Evolutionary conservation across 306 rosid species (phyloP).

Genomic region (Malus domestica): DNA sequence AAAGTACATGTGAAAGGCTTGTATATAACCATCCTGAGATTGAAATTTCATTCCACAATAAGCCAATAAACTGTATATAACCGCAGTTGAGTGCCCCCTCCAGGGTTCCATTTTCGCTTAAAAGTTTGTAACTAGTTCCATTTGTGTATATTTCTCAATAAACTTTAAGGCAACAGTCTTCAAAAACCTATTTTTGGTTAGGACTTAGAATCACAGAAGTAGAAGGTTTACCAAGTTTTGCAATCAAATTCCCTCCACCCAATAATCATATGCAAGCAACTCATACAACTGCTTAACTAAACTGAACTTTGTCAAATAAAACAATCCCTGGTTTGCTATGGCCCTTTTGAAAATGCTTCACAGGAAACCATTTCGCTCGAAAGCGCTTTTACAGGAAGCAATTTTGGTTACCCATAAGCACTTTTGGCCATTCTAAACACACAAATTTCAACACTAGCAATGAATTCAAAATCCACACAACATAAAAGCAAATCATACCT

Average conservation of each 20-base stretch:
- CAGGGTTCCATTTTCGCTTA: too few relatives aligned
- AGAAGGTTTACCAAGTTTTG: neutral
- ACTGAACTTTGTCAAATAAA: neutral
- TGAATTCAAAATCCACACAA: neutral
- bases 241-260: neutral
- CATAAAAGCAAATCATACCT: constrained; percentile 38
- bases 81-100: too few relatives aligned
- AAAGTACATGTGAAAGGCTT: too few relatives aligned
- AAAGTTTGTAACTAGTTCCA: too few relatives aligned
- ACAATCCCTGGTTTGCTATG: neutral
- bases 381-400: too few relatives aligned
- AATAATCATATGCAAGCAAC: neutral
- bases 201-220: neutral
- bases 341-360: neutral
- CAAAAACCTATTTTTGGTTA: neutral
- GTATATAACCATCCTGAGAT: too few relatives aligned
- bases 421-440: neutral
- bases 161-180: neutral
- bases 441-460: neutral
- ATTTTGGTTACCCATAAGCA: too few relatives aligned
- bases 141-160: too few relatives aligned
- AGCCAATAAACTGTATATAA: too few relatives aligned
- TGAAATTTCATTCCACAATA: too few relatives aligned
- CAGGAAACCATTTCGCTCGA: too few relatives aligned
- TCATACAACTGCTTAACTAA: neutral